Conservation (phyloP, 1,284 basidiomycete genomes). For the Limonomyces culmigenus region DNA sequence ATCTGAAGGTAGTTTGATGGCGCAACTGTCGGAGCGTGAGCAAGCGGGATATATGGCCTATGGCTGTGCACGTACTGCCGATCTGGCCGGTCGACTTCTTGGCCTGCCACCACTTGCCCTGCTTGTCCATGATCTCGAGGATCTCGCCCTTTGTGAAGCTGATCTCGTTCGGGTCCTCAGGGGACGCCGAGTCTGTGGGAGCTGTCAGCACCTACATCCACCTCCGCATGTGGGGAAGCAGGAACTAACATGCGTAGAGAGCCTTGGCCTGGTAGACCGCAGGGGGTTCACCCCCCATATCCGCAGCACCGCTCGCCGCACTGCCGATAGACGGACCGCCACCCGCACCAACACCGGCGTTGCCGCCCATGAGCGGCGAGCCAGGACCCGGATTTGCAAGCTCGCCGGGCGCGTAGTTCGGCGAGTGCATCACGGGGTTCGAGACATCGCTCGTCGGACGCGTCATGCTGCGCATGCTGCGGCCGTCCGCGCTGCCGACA, state of each 20-base stretch:
- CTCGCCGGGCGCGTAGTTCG: neutral
- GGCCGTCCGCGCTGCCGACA: neutral
- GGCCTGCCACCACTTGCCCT: conserved; percentile 94
- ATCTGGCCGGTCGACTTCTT: conserved; percentile 67
- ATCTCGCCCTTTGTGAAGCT: conserved; percentile 89
- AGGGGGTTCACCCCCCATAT: neutral
- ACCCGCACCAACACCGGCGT: conserved; percentile 37
- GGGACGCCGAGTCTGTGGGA: conserved; percentile 81
- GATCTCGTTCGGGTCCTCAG: conserved; percentile 94
- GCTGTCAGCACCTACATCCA: no score
- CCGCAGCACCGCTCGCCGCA: conserved; percentile 2
- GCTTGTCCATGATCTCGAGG: conserved; percentile 87
- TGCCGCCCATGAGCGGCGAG: conserved; percentile 48
- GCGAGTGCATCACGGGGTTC: neutral
- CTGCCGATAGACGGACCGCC: conserved; percentile 13
- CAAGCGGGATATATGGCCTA: conserved; percentile 7
- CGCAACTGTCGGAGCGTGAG: conserved; percentile 31
- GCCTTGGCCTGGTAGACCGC: conserved; percentile 65
- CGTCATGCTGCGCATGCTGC: neutral
- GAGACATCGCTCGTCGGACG: neutral
- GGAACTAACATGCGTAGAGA: conserved; percentile 66
- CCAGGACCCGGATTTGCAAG: conserved; percentile 27
- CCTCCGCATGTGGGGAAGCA: no score
- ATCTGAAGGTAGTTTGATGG: conserved; percentile 72
- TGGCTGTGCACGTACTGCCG: conserved; percentile 54